Base-by-base conservation (phyloP, 2,329 filamentous ascomycete genomes). In the Scortechinia acanthostroma region DNA sequence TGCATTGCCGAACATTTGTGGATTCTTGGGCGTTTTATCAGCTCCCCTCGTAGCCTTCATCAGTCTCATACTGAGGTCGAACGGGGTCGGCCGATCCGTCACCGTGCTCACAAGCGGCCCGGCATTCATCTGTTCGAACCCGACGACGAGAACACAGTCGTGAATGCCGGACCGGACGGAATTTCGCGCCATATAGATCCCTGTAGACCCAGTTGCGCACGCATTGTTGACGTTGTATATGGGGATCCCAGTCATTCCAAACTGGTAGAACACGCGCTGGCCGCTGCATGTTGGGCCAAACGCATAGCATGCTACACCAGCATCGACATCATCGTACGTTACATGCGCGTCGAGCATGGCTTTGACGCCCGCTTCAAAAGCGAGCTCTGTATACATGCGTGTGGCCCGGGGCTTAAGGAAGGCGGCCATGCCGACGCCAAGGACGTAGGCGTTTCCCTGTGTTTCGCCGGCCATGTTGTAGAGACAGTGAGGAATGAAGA, bases 321-420 rank as follows among this genome's bases (percentile, higher is more conserved):
- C 43, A 14, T 54, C 47, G 20, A 56, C 51, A 22, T 55, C 48
- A 37, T 56, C 54, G 46, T 55, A 56, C 15, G 49, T 55, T 33
- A 56, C 49, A 22, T 51, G 47, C 13, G 54, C 53, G 46, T 56
- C 54, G 5, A 55, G 42, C 10, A 56, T 46, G 13, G 54, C 54
- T 42, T 56, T 56, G 19, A 53, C 50, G 22, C 52, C 54, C 22
- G 55, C 55, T 45, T 56, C 54, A n/a, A 51, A 51, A 21, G 48
- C 59, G n/a, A 62, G 51, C 42, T 59, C 57, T 10, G 53, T 49
- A 47, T 62, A 62, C 46, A 60, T 58, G 46, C 55, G 49, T 44
- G 55, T 52, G 17, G 54, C 54, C 6, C 56, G 52, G 3, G 59
- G 59, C 48, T 62, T 60, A 35, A 54, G 44, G 45, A 56, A 56